Evolutionary conservation across 2,329 filamentous ascomycete genomes (phyloP), one percentile per base, ranked within the genome.

Genomic region (Huntiella savannae): DNA sequence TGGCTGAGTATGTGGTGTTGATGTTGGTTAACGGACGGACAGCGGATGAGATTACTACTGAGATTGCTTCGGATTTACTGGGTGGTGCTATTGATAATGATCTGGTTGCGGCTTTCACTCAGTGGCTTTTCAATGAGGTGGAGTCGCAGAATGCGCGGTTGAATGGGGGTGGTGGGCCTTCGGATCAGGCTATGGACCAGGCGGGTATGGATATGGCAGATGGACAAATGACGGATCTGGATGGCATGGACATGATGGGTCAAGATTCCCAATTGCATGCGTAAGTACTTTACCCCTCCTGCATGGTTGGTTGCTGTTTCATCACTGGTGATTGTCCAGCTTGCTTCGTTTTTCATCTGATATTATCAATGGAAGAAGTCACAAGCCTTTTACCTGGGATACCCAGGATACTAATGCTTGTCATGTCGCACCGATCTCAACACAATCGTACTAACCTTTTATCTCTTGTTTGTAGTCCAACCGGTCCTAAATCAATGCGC

Each of bases 11-110:
- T 65, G 91, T 98, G 54, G 81, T 96, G 49, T 75, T 96, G 52
- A 95, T 96, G 88, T 74, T 98, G 32, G 84, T 84, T 52, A 96
- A 95, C 63, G 85, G 87, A 56, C 95, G 94, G 63, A 86, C 82
- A 3, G 80, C 93, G 59, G 77, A 87, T 43, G 81, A 95, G 59
- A 88, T 98, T 53, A 82, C 86, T 7, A 68, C 75, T 38, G 91
- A 98, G 60, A 75, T 98, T 11, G 82, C 87, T 1, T 81, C 79
- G 53, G 91, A 98, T 55, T 72, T 98, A 37, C 73, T 98, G 2
- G 77, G 77, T 48, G 72, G 95, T 4, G 76, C 77, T 2, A 77
- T 85, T 40, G 86, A 93, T 50, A 88, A 95, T 55, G 76, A 81
- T 43, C 79, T 78, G 53, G 84, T 85, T 5, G 75, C 74, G 51